Percentiles rank a stretch among this genome's conserved stretches.
phyloP scores from a whole-genome alignment of 2,329 filamentous ascomycete species.

The Colletotrichum costaricense region DNA sequence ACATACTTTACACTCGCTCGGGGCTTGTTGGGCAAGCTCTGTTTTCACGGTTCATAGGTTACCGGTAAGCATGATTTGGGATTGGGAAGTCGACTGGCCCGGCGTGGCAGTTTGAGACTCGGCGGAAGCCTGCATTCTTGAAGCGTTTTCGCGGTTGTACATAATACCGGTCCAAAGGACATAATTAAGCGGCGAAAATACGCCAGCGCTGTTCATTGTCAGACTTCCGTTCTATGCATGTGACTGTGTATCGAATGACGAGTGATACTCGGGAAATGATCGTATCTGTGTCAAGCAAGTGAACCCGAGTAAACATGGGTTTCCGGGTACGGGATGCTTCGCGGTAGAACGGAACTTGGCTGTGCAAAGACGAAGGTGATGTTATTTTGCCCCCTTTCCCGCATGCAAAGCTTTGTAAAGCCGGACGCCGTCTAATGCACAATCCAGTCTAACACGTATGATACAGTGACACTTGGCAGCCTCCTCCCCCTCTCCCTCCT shows the following conservation, averaged over 20 bases:
- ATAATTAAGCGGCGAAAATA: conserved; percentile 7
- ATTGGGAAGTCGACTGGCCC: conserved; percentile 6
- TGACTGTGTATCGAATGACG: neutral
- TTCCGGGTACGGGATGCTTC: no score
- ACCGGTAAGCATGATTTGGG: conserved; percentile 14
- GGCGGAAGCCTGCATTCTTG: neutral
- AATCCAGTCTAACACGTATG: conserved; percentile 53
- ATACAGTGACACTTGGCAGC: conserved; percentile 45
- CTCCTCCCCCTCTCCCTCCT: neutral
- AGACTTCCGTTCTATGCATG: neutral
- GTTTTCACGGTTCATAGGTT: conserved; percentile 15
- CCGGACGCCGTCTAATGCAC: conserved; percentile 59
- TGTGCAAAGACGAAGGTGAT: conserved; percentile 15
- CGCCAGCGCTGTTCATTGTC: conserved; percentile 2
- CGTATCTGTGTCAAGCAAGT: neutral
- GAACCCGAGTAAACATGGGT: no score
- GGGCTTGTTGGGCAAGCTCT: neutral
- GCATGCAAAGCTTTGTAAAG: conserved; percentile 40
- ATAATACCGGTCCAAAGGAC: conserved; percentile 28
- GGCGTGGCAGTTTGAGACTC: conserved; percentile 16
- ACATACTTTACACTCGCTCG: conserved; percentile 27
- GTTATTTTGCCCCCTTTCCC: conserved; percentile 13
- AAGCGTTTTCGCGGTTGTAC: conserved; percentile 22
- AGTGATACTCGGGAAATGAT: no score
- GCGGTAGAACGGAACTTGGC: neutral